Conservation (phyloP, 495 filamentous ascomycete genomes). For the Aspergillus leporis region DNA sequence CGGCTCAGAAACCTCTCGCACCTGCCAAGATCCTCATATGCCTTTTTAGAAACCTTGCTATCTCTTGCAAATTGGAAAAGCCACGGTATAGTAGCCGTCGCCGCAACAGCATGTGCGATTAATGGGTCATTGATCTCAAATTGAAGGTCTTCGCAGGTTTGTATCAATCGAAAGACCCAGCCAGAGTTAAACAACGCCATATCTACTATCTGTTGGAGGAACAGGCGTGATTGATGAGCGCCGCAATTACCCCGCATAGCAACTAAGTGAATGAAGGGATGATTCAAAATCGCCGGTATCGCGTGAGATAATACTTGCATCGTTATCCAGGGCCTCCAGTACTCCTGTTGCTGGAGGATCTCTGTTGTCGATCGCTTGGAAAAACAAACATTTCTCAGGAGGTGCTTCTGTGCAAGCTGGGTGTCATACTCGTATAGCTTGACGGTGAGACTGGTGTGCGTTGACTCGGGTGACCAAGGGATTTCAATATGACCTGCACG, state of each 20-base stretch:
- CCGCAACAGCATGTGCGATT: slow-evolving; percentile 2
- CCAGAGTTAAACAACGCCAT: slow-evolving; percentile 12
- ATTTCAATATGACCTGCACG: slow-evolving; percentile 1
- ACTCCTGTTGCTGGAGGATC: slow-evolving; percentile 4
- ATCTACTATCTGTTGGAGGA: slow-evolving; percentile 14
- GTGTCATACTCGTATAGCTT: slow-evolving; percentile 10
- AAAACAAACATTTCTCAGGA: slow-evolving; percentile 16
- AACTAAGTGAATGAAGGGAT: slow-evolving; percentile 11
- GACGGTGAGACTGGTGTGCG: not conserved
- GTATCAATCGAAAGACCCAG: slow-evolving; percentile 9
- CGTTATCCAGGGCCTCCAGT: slow-evolving; percentile 12
- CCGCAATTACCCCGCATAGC: not conserved
- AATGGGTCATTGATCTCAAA: slow-evolving; percentile 10
- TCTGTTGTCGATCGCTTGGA: slow-evolving; percentile 14
- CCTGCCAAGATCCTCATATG: not conserved
- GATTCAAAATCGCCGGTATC: slow-evolving; percentile 7
- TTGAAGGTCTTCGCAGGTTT: not conserved
- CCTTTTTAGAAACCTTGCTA: not conserved
- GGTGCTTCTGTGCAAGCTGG: slow-evolving; percentile 6
- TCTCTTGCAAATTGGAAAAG: slow-evolving; percentile 18
- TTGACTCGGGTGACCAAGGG: slow-evolving; percentile 13
- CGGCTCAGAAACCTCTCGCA: not conserved
- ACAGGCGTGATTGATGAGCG: not conserved
- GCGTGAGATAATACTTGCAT: slow-evolving; percentile 11
- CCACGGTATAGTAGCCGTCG: slow-evolving; percentile 11